Base-by-base conservation (phyloP, 2,329 filamentous ascomycete genomes). In the Scedosporium minutisporum region DNA sequence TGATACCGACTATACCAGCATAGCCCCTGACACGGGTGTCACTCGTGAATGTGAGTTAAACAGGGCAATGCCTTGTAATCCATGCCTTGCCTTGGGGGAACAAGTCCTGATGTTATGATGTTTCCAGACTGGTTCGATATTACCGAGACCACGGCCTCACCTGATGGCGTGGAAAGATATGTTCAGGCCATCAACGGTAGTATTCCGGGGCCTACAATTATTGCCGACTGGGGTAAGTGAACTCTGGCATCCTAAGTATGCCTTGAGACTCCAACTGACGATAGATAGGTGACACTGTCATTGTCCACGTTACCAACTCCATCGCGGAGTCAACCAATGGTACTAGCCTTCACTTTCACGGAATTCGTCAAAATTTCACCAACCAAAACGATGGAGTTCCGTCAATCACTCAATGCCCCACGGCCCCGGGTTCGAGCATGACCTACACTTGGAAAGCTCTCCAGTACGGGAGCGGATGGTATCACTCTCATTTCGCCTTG, bases 331-430 rank as follows among this genome's bases (percentile, higher is more conserved):
- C 72, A 72, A 73, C 60, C 7, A 87, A 88, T 65, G 84, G 84
- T 38, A 87, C 84, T 6, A 78, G 78, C 7, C 81, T 87, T 18
- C 86, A 88, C 68, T 88, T 79, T 73, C 85, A 88, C 67, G 86
- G 84, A 23, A 74, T 88, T 41, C 79, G 82, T 6, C 83, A 88
- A 68, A 75, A 79, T 64, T 74, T 78, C 67, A 82, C 76, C 58
- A 81, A 79, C 66, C 74, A 80, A 63, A 75, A 81, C 60, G 85
- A 88, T 66, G 86, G 86, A 62, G 83, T 86, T 3, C 73, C 70
- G 1, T 72, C 72, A 6, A 71, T 82, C 21, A 82, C 77, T 0
- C 76, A 82, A 65, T 83, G 81, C 63, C 80, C 80, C 0, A 74
- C 79, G 23, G 74, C 82, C 0, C 80, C 82, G 0, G 82, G 81